Conservation (phyloP, 176 grass and related monocot genomes). For the Aechmea fasciata region DNA sequence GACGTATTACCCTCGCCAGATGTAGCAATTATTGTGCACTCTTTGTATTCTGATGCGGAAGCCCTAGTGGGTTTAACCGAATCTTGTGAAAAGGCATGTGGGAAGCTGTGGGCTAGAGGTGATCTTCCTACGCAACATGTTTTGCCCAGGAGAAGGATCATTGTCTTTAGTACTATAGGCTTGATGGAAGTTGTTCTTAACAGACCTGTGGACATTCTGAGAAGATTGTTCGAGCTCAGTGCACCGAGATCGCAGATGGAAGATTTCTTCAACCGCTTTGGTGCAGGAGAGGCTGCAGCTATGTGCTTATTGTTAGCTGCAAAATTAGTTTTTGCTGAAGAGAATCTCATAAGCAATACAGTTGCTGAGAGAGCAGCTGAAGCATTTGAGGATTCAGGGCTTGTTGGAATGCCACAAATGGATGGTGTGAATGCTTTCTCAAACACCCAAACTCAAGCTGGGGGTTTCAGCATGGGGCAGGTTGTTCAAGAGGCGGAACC, state of each 20-base stretch:
- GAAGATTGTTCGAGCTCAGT: constrained; percentile 79
- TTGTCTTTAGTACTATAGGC: constrained; percentile 91
- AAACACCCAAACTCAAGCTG: constrained; percentile 54
- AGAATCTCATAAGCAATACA: constrained; percentile 56
- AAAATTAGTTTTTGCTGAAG: constrained; percentile 71
- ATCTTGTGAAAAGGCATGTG: constrained; percentile 41
- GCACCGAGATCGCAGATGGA: constrained; percentile 63
- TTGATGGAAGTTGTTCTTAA: constrained; percentile 87
- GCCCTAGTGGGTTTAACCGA: constrained; percentile 55
- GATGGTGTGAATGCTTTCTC: constrained; percentile 56
- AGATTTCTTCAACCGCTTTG: constrained; percentile 90
- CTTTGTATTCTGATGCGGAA: constrained; percentile 72
- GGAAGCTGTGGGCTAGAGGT: constrained; percentile 78
- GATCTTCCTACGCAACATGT: constrained; percentile 96
- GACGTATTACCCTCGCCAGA: constrained; percentile 67
- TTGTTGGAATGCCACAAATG: constrained; percentile 82
- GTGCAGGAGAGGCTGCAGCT: constrained; percentile 82
- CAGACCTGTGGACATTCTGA: constrained; percentile 90
- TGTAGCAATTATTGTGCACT: constrained; percentile 55
- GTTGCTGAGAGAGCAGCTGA: constrained; percentile 87
- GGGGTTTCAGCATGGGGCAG: constrained; percentile 98
- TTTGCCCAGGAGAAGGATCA: constrained; percentile 73
- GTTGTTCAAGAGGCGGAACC: constrained; percentile 92
- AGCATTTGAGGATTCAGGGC: constrained; percentile 82
- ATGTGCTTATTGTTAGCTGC: constrained; percentile 96